Conservation (phyloP, 148 eudicot species). For the Amaranthus hypochondriacus region DNA sequence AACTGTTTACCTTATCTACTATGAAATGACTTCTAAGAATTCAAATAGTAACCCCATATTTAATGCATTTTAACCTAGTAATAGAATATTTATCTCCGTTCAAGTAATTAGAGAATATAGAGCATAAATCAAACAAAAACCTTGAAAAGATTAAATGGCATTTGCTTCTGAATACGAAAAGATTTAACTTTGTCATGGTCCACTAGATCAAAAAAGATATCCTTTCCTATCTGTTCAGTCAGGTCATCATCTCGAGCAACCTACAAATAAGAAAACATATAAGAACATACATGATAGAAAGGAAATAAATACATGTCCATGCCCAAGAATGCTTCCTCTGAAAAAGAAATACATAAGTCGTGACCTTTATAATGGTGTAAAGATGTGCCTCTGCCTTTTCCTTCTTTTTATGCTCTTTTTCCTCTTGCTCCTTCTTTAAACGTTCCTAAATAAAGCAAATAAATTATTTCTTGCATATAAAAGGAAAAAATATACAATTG, state of each 20-base stretch:
- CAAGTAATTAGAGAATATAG: not conserved
- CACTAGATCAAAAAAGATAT: slow-evolving; percentile 90
- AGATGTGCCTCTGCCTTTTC: slow-evolving; percentile 97
- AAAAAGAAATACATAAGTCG: slow-evolving; percentile 8
- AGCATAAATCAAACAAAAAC: slow-evolving; percentile 26
- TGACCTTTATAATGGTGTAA: slow-evolving; percentile 87
- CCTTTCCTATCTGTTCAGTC: slow-evolving; percentile 80
- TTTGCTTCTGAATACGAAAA: slow-evolving; percentile 90
- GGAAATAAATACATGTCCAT: not conserved
- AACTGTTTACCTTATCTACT: no score
- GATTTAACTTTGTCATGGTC: slow-evolving; percentile 92
- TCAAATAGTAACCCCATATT: no score
- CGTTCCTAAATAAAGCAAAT: slow-evolving; percentile 55
- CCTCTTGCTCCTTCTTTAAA: slow-evolving; percentile 88
- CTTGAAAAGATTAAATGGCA: slow-evolving; percentile 74
- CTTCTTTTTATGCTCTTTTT: slow-evolving; percentile 84
- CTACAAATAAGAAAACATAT: slow-evolving; percentile 29
- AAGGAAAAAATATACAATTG: slow-evolving; percentile 6
- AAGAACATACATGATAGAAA: not conserved
- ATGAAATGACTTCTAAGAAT: no score
- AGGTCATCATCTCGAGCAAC: slow-evolving; percentile 93
- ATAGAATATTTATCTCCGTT: not conserved
- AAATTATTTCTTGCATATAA: slow-evolving; percentile 2
- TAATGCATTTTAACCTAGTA: not conserved
- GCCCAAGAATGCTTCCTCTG: not conserved